Evolutionary conservation across 805 yeast species (phyloP).

Genomic region (Pichia phayaonensis): DNA sequence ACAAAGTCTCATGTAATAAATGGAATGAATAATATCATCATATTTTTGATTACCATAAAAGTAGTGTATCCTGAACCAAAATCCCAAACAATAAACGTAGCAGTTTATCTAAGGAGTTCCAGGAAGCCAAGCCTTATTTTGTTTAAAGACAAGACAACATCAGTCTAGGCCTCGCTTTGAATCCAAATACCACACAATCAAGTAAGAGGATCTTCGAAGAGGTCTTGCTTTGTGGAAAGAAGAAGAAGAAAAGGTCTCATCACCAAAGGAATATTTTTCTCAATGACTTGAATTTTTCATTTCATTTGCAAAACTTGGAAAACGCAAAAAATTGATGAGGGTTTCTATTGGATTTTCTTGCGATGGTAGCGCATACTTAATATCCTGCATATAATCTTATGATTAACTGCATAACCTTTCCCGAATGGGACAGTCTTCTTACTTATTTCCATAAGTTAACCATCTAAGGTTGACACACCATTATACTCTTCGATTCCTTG

Average conservation of each 20-base stretch:
- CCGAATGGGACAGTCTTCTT: no score
- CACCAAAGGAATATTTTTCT: neutral
- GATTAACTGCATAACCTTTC: no score
- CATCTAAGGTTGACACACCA: no score
- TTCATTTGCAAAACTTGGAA: no score
- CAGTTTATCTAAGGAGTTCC: constrained; percentile 1
- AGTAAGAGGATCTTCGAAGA: constrained; percentile 43
- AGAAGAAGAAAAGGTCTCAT: neutral
- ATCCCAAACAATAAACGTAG: constrained; percentile 5
- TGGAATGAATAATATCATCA: neutral
- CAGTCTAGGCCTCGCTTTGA: constrained; percentile 43
- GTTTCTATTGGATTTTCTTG: no score
- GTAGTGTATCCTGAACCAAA: constrained; percentile 8
- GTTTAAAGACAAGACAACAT: constrained; percentile 6
- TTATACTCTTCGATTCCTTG: no score
- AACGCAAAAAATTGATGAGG: no score
- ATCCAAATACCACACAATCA: constrained; percentile 34
- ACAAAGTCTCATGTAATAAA: neutral
- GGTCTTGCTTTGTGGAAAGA: constrained; percentile 22
- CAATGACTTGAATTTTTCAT: neutral
- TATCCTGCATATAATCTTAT: no score
- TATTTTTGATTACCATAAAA: neutral
- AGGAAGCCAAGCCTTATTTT: constrained; percentile 2
- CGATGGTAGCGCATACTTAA: no score
- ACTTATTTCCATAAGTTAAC: no score